Conservation (phyloP, 345 rosid species). For the Angophora floribunda region DNA sequence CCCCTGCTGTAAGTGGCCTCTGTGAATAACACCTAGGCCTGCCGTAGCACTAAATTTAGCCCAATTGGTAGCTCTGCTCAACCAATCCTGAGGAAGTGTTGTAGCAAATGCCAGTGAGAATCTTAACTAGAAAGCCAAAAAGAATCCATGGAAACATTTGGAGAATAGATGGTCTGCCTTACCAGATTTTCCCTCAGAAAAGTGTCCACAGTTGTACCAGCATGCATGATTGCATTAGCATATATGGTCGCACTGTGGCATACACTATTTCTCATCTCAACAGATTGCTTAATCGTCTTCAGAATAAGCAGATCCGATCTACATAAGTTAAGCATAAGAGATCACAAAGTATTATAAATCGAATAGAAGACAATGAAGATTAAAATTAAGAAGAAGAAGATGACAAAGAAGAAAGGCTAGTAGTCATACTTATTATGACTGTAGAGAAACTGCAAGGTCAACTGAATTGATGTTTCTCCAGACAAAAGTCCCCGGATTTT, state of each 20-base stretch:
- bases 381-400: neutral
- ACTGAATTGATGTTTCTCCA: slow-evolving; percentile 90
- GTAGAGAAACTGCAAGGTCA: slow-evolving; percentile 87
- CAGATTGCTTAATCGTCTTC: slow-evolving; percentile 96
- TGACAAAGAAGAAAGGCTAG: neutral
- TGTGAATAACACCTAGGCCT: slow-evolving; percentile 97
- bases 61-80: slow-evolving; percentile 99
- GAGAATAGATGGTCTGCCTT: neutral
- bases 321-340: slow-evolving; percentile 2
- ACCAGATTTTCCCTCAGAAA: slow-evolving; percentile 98
- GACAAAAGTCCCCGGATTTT: slow-evolving; percentile 87
- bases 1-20: slow-evolving; percentile 95
- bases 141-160: neutral
- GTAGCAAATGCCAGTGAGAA: neutral
- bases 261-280: slow-evolving; percentile 97
- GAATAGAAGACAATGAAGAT: neutral
- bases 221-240: slow-evolving; percentile 99
- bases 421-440: slow-evolving; percentile 81
- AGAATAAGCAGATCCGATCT: slow-evolving; percentile 93
- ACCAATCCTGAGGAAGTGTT: slow-evolving; percentile 70
- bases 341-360: neutral
- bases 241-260: slow-evolving; percentile 99
- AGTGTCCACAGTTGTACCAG: slow-evolving; percentile 99
- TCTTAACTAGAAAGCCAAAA: neutral
- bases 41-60: slow-evolving; percentile 99